Conservation (phyloP, 176 grass and related monocot genomes). For the Coix lacrymajobi region DNA sequence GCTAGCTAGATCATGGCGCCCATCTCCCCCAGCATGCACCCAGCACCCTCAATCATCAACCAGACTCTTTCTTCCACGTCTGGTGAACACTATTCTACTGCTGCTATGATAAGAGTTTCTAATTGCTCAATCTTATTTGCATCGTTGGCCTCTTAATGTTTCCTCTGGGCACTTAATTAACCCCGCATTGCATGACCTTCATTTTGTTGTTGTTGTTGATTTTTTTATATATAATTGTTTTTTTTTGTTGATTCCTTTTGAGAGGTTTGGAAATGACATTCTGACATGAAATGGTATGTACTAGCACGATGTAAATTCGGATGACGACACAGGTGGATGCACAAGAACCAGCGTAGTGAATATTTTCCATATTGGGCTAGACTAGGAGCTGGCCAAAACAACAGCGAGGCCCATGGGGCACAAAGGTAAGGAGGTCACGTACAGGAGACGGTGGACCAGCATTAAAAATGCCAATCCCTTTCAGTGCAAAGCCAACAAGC, state of each 20-base stretch:
- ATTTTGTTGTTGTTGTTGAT: background rate
- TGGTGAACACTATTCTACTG: background rate
- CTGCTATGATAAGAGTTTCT: background rate
- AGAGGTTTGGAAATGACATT: background rate
- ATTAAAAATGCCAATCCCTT: slow-evolving; percentile 24
- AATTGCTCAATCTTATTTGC: too few species aligned
- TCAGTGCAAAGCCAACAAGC: slow-evolving; percentile 37
- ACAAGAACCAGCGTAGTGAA: background rate
- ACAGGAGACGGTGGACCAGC: background rate
- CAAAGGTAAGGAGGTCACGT: background rate
- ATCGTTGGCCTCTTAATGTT: background rate
- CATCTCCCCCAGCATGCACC: background rate
- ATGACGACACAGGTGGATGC: background rate
- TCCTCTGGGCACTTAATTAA: background rate
- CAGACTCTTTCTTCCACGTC: background rate
- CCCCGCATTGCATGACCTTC: background rate
- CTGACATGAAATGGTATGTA: background rate
- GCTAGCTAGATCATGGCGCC: slow-evolving; percentile 6
- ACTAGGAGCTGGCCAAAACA: background rate
- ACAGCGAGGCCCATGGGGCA: background rate
- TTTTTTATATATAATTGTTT: too few species aligned
- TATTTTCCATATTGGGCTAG: slow-evolving; percentile 15
- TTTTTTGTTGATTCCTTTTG: background rate
- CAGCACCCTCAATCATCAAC: background rate
- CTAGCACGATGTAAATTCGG: background rate